A percentile compares a stretch with the other conserved stretches of the same genome.
phyloP scores from a whole-genome alignment of 257 asterid genomes.

The Plectranthus barbatus region DNA sequence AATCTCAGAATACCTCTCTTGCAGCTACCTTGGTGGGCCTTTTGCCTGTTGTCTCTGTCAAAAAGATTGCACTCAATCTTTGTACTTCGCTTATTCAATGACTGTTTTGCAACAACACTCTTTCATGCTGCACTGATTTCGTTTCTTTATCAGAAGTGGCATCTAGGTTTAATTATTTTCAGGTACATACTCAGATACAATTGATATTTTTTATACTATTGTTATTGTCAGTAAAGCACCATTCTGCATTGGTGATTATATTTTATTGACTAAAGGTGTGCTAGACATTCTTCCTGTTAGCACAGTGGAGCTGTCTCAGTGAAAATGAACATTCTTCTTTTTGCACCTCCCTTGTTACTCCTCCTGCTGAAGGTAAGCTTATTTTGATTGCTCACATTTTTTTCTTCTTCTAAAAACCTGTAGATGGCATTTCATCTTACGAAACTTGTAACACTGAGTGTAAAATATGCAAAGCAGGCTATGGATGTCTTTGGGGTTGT shows the following conservation, averaged over 20 bases:
- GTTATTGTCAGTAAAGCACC: background rate
- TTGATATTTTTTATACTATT: background rate
- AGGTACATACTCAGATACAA: slow-evolving; percentile 43
- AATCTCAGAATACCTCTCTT: slow-evolving; percentile 12
- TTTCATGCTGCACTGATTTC: slow-evolving; percentile 69
- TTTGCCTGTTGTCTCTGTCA: slow-evolving; percentile 70
- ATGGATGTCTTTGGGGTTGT: slow-evolving; percentile 81
- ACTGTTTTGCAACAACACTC: slow-evolving; percentile 89
- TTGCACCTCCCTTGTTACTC: slow-evolving; percentile 68
- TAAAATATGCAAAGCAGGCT: slow-evolving; percentile 50
- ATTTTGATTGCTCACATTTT: slow-evolving; percentile 2
- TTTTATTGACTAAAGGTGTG: slow-evolving; percentile 34
- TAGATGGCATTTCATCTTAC: background rate
- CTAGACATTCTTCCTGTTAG: slow-evolving; percentile 44
- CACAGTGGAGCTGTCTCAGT: slow-evolving; percentile 92
- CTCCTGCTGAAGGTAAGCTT: slow-evolving; percentile 70
- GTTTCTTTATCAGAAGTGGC: slow-evolving; percentile 83
- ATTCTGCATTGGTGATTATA: slow-evolving; percentile 12
- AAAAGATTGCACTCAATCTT: slow-evolving; percentile 89
- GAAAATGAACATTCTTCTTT: slow-evolving; percentile 94
- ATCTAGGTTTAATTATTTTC: slow-evolving; percentile 81
- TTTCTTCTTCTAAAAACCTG: background rate
- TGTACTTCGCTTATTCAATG: slow-evolving; percentile 93
- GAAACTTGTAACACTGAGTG: slow-evolving; percentile 7
- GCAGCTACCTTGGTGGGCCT: slow-evolving; percentile 99